Evolutionary conservation across 805 yeast genomes (phyloP), one percentile per base, ranked within the genome.

Genomic region (Allodekkera sacchari): DNA sequence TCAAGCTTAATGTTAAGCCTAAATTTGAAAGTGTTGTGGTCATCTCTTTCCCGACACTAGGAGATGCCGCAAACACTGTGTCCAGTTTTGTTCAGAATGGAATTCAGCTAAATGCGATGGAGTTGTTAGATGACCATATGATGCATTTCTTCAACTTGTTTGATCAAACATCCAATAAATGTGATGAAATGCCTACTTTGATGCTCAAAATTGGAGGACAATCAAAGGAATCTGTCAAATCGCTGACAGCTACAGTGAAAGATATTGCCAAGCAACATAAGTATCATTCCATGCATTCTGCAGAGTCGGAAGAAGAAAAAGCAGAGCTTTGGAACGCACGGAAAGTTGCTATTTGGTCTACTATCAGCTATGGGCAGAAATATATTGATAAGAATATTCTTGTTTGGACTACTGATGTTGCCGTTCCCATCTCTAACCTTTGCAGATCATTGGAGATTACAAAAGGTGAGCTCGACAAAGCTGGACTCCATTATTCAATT

Each of bases 351-450:
- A 50, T 77, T 3, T 78, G 81, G 77, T 71, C 83, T 9, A 71
- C 79, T 10, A 66, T 81, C 33, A 81, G 77, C 35, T 73, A 71
- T 40, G 94, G 89, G 2, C 61, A 65, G 22, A 55, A 58, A 30
- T 42, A 49, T 5, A 49, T 55, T 30, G 68, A 70, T 35, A 59
- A 68, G 32, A 78, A 80, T 37, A 74, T 77, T 32, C 78, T 78
- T 50, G 60, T 79, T 21, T 84, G 94, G 92, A 83, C 94, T 25
- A 85, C 95, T 1, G 95, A 85, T 53, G 85, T 83, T 33, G 94
- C 95, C 1, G 94, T 85, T 3, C 95, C 95, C 7, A 71, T 85
- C 17, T 83, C 94, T 2, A 61, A 63, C 33, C 57, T 85, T 35
- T 67, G 83, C 0, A 57, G 64, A 4, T 71, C 82, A 17, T 65